Conservation (phyloP, 108 stramenopile species). For the Cyclotella choctawhatcheeana region DNA sequence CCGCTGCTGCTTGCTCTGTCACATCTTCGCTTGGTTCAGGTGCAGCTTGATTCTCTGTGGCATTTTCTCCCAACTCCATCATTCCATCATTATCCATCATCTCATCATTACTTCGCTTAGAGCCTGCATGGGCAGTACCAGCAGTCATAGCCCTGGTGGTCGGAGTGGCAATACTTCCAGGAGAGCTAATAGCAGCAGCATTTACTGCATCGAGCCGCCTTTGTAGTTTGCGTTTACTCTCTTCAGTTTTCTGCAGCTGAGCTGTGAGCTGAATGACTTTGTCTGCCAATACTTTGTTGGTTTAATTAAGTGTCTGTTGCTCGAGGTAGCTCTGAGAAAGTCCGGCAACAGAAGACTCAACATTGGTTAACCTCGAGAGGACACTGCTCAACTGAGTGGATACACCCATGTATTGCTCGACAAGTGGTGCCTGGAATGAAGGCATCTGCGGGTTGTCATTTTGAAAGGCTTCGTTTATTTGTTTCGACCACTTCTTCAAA, state of each 20-base stretch:
- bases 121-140: too few species aligned
- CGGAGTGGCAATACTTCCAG: too few species aligned
- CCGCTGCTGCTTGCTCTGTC: too few species aligned
- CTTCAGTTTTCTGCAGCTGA: background rate
- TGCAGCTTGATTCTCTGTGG: too few species aligned
- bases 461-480: constrained; percentile 7
- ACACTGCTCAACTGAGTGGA: background rate
- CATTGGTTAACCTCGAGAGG: background rate
- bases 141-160: too few species aligned
- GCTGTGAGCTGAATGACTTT: background rate
- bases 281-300: background rate
- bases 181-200: background rate
- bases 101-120: too few species aligned
- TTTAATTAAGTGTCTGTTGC: background rate
- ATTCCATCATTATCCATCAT: too few species aligned
- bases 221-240: background rate
- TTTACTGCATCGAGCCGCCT: background rate
- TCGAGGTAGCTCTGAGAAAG: background rate
- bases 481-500: constrained; percentile 10
- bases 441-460: background rate
- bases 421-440: background rate
- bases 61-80: too few species aligned
- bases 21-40: too few species aligned
- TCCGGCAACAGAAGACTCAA: background rate
- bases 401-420: background rate